A percentile compares a stretch with the other conserved stretches of the same genome.
phyloP scores from a whole-genome alignment of 768 basidiomycete genomes.

The Mycena chlorophos region DNA sequence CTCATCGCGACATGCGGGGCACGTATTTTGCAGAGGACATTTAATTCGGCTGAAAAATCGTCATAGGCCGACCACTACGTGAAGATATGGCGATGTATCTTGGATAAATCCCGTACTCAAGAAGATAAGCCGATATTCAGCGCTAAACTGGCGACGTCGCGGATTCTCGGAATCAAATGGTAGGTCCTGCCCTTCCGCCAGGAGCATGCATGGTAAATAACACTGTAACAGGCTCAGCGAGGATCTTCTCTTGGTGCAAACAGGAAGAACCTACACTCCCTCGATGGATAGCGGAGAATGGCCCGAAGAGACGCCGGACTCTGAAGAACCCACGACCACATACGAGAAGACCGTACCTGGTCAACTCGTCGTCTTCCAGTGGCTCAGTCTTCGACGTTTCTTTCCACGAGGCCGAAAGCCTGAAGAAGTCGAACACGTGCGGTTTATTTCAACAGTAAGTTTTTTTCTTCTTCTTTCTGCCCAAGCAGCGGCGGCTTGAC shows the following conservation, averaged over 20 bases:
- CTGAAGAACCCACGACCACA: conserved; percentile 18
- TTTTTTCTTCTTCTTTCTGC: background rate
- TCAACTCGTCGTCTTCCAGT: conserved; percentile 7
- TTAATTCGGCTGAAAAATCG: conserved; percentile 1
- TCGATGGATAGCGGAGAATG: background rate
- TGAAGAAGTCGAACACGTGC: background rate
- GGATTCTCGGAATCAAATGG: conserved; percentile 61
- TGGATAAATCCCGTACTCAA: conserved; percentile 29
- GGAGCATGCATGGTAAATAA: background rate
- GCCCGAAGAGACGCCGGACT: background rate
- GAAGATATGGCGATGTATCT: conserved; percentile 71
- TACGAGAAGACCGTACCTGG: background rate
- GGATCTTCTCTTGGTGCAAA: conserved; percentile 57
- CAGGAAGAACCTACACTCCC: conserved; percentile 52
- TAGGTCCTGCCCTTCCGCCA: conserved; percentile 45
- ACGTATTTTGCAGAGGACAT: conserved; percentile 25
- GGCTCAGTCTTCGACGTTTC: conserved; percentile 15
- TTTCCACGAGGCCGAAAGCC: conserved; percentile 1
- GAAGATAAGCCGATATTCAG: conserved; percentile 81
- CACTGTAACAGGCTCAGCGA: conserved; percentile 47
- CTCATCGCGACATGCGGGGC: conserved; percentile 80
- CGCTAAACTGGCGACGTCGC: conserved; percentile 64
- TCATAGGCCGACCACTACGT: conserved; percentile 67
- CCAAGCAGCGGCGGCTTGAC: too few species aligned
- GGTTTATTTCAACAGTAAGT: conserved; percentile 8